Evolutionary conservation across 1,284 basidiomycete species (phyloP), one percentile per base, ranked within the genome.

Genomic region (Fomes fomentarius): DNA sequence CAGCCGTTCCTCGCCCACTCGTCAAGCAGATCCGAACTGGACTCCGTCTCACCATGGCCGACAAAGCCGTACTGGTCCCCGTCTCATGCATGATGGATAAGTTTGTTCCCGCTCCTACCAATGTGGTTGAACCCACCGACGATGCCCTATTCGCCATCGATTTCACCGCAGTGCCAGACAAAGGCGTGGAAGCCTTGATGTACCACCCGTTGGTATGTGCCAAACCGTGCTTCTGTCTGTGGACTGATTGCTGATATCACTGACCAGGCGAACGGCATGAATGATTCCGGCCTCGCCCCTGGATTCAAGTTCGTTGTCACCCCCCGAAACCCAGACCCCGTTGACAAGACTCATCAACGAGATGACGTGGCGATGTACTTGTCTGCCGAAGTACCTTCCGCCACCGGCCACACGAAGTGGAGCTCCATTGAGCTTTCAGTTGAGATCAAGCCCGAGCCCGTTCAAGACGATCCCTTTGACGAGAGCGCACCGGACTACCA

Each of bases 391-490:
- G 38, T 21, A 11, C 38, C 38, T 5, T 4, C 14, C 9, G 10
- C 4, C 2, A 39, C 17, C 1, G 38, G 22, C 6, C 38, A 24
- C 5, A 24, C 30, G 12, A 42, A 52, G 26, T 52, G 51, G 51
- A 35, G 42, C 22, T 10, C 4, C 7, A 28, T 52, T 7, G 44
- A 47, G 19, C 12, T 45, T 19, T 19, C 31, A 4, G 6, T 45
- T 8, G 43, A 45, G 43, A 9, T 12, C 30, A 45, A 45, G 30
- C 11, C 28, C 7, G 43, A 34, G 19, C 17, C 26, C 19, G 21
- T n/a, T 21, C 35, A 35, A 17, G 52, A 47, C 39, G 49, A 57
- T 31, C 45, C 48, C 1, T 45, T 33, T 19, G 28, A 34, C 11
- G 30, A 45, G 26, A 19, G 38, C 15, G 25, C 26, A 1, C 19